Evolutionary conservation across 1,284 basidiomycete genomes (phyloP).

Genomic region (Rhodotorula sp.): DNA sequence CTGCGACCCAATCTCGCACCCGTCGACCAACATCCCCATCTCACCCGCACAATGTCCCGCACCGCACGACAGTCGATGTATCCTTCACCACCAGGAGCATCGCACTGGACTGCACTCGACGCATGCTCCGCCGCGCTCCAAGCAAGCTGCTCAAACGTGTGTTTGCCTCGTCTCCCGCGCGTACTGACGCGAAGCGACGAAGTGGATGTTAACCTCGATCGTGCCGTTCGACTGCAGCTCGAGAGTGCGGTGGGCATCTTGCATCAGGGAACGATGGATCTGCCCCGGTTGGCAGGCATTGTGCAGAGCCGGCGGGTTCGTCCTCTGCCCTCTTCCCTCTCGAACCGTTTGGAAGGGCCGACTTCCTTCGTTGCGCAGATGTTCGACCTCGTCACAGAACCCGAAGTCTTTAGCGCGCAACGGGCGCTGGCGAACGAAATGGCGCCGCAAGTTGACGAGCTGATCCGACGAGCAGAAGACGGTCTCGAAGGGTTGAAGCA

Average conservation of each 20-base stretch:
- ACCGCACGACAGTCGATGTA: conserved; percentile 21
- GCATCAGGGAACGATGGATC: conserved; percentile 10
- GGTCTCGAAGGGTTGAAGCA: conserved; percentile 38
- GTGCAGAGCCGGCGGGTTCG: conserved; percentile 21
- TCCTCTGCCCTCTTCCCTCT: not conserved
- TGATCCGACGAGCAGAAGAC: conserved; percentile 34
- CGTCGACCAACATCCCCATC: too few species aligned
- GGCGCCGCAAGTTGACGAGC: conserved; percentile 41
- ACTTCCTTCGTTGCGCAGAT: conserved; percentile 1
- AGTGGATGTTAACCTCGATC: too few species aligned
- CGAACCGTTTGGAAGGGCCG: not conserved
- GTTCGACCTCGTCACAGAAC: conserved; percentile 39
- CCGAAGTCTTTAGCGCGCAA: conserved; percentile 34
- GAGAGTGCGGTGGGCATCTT: conserved; percentile 8
- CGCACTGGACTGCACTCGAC: conserved; percentile 21
- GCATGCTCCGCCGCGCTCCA: conserved; percentile 9
- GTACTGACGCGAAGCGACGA: not conserved
- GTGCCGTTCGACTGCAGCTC: not conserved
- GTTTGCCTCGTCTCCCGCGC: not conserved
- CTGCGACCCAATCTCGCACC: too few species aligned
- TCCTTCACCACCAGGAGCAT: conserved; percentile 10
- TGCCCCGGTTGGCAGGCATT: conserved; percentile 14
- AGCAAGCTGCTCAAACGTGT: conserved; percentile 2
- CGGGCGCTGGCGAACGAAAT: conserved; percentile 37
- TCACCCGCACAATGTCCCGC: conserved; percentile 11